phyloP scores from a whole-genome alignment of 768 basidiomycete genomes.

The Hygrophorus pudorinus region DNA sequence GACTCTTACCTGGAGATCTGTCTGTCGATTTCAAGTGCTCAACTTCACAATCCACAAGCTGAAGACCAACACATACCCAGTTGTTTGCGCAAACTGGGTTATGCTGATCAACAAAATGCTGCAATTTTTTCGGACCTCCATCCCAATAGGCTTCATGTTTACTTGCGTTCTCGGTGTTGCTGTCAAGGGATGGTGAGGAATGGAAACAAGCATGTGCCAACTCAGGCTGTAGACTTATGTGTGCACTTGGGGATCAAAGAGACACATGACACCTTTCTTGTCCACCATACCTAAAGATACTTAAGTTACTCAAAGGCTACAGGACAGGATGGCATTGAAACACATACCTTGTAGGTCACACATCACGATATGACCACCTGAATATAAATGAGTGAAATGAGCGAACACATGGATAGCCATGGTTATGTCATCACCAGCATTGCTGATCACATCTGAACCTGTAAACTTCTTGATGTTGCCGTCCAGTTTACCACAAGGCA shows the following conservation, averaged over 20 bases:
- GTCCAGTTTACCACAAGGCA: constrained; percentile 9
- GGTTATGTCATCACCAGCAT: constrained; percentile 6
- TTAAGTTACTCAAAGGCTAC: background rate
- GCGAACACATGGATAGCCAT: constrained; percentile 14
- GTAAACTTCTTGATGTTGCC: constrained; percentile 13
- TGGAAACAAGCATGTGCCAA: background rate
- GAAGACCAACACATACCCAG: too few relatives aligned
- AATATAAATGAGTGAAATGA: constrained; percentile 8
- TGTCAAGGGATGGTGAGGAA: background rate
- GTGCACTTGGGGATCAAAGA: constrained; percentile 12
- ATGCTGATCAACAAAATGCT: too few relatives aligned
- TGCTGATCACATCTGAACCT: constrained; percentile 10
- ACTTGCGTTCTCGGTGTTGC: too few relatives aligned
- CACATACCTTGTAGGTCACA: too few relatives aligned
- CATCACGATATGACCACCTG: constrained; percentile 4
- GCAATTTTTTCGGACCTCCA: too few relatives aligned
- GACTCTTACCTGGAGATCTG: too few relatives aligned
- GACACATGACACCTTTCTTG: constrained; percentile 1
- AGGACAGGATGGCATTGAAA: background rate
- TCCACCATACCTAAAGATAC: background rate
- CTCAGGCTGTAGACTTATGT: background rate
- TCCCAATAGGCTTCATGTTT: too few relatives aligned
- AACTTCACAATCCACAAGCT: too few relatives aligned
- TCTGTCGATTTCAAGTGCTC: too few relatives aligned
- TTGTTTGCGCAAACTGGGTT: too few relatives aligned